These are phyloP conservation scores for Suhomyces choctaworum DNA, from an alignment of 1,139 yeast species.

Conservation along the genomic window DNA sequence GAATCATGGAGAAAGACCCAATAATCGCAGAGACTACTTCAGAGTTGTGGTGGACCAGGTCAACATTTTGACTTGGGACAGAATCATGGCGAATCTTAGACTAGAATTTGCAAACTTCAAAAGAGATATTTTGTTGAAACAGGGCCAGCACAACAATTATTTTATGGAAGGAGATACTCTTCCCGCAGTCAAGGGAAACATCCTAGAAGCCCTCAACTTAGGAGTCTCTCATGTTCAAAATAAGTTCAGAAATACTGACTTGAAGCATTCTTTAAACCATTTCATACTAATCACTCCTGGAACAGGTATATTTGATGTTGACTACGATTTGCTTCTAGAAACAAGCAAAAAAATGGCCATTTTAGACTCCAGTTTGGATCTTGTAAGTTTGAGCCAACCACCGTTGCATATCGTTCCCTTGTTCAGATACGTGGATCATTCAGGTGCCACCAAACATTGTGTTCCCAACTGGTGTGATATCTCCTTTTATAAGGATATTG, in stretches of 20 bases:
- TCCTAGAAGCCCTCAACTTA: constrained; percentile 82
- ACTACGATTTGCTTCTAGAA: constrained; percentile 69
- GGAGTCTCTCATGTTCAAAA: constrained; percentile 80
- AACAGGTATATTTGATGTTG: constrained; percentile 90
- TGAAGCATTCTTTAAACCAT: constrained; percentile 84
- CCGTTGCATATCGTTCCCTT: constrained; percentile 92
- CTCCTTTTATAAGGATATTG: constrained; percentile 72
- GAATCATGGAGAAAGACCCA: constrained; percentile 71
- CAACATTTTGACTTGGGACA: constrained; percentile 82
- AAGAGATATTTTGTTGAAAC: constrained; percentile 61
- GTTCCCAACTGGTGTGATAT: constrained; percentile 95
- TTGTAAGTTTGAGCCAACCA: constrained; percentile 84
- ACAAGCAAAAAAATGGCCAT: constrained; percentile 76
- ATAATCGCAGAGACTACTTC: constrained; percentile 73
- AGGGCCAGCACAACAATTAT: constrained; percentile 35
- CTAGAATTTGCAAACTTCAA: constrained; percentile 83
- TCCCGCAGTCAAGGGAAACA: constrained; percentile 87
- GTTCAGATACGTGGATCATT: constrained; percentile 59
- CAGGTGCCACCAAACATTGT: constrained; percentile 63
- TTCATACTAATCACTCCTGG: constrained; percentile 88
- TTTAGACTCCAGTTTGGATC: constrained; percentile 83
- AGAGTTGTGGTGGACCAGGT: constrained; percentile 96
- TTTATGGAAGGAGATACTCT: constrained; percentile 59
- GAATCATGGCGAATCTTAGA: constrained; percentile 84
- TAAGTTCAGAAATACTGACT: constrained; percentile 80